Conservation (phyloP, 1,139 yeast species). For the Suhomyces chickasaworum region DNA sequence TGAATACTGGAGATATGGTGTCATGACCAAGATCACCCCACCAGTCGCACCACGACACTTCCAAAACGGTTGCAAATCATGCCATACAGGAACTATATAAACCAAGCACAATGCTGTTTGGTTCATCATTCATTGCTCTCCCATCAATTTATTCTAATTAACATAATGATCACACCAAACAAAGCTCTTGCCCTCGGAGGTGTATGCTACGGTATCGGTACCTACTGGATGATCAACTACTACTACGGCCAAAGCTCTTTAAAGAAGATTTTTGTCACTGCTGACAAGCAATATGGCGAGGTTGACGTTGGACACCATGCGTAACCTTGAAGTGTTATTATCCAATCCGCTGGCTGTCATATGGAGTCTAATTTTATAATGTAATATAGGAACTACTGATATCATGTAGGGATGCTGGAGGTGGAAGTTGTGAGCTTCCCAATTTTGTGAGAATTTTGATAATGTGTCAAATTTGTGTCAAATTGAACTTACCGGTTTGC, state of each 20-base stretch:
- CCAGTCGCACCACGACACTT: not conserved
- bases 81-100: constrained; percentile 3
- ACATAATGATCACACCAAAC: constrained; percentile 18
- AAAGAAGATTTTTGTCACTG: constrained; percentile 31
- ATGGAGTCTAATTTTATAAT: constrained; percentile 6
- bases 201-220: constrained; percentile 37
- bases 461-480: not conserved
- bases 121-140: not conserved
- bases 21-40: constrained; percentile 5
- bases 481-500: too few relatives aligned
- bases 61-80: constrained; percentile 1
- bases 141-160: not conserved
- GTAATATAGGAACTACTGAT: constrained; percentile 3
- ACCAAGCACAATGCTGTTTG: not conserved
- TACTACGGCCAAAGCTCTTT: constrained; percentile 37
- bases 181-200: constrained; percentile 41
- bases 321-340: constrained; percentile 1
- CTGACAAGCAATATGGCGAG: constrained; percentile 35
- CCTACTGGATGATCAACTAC: constrained; percentile 37
- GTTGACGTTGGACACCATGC: constrained; percentile 28
- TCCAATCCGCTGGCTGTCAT: not conserved
- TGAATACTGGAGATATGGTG: not conserved
- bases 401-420: not conserved
- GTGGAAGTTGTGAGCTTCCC: not conserved
- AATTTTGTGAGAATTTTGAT: not conserved